Evolutionary conservation across 192 early-diverging fungal species (phyloP).

Genomic region (Podila horticola): DNA sequence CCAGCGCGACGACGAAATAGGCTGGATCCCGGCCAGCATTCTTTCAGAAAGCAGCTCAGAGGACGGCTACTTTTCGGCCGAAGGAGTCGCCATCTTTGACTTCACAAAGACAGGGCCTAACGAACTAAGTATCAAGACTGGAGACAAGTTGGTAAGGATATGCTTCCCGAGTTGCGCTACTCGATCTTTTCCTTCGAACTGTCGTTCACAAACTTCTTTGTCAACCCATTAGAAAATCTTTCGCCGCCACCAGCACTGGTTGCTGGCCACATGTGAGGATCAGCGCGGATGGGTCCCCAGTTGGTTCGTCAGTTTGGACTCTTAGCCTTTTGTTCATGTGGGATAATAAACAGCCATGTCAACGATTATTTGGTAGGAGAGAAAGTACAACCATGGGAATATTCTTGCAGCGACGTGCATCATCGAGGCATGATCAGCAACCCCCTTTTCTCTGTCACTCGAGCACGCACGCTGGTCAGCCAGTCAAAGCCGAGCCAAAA

Average conservation of each 20-base stretch:
- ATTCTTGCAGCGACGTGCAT: no score
- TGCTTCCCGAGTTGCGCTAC: background rate
- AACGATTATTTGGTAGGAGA: no score
- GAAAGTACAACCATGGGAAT: no score
- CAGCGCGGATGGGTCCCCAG: slow-evolving; percentile 67
- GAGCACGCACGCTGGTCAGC: no score
- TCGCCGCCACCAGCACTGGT: slow-evolving; percentile 49
- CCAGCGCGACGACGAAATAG: slow-evolving; percentile 60
- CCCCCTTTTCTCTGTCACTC: no score
- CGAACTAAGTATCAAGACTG: slow-evolving; percentile 64
- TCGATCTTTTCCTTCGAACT: background rate
- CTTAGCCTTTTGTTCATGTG: no score
- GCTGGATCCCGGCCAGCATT: slow-evolving; percentile 69
- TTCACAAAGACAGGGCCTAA: slow-evolving; percentile 58
- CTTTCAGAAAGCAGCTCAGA: slow-evolving; percentile 59
- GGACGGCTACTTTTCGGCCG: slow-evolving; percentile 54
- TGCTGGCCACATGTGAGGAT: slow-evolving; percentile 47
- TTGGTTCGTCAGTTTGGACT: slow-evolving; percentile 62
- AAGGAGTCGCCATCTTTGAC: slow-evolving; percentile 63
- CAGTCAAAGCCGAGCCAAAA: no score
- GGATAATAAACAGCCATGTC: no score
- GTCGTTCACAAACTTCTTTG: slow-evolving; percentile 39
- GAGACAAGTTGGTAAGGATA: slow-evolving; percentile 55
- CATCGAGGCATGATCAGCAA: no score
- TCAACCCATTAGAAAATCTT: slow-evolving; percentile 46